Percentiles rank a stretch among this genome's conserved stretches.
These are phyloP conservation scores for Hyaloscypha variabilis DNA, from an alignment of 495 filamentous ascomycete genomes.

Conservation along the genomic window DNA sequence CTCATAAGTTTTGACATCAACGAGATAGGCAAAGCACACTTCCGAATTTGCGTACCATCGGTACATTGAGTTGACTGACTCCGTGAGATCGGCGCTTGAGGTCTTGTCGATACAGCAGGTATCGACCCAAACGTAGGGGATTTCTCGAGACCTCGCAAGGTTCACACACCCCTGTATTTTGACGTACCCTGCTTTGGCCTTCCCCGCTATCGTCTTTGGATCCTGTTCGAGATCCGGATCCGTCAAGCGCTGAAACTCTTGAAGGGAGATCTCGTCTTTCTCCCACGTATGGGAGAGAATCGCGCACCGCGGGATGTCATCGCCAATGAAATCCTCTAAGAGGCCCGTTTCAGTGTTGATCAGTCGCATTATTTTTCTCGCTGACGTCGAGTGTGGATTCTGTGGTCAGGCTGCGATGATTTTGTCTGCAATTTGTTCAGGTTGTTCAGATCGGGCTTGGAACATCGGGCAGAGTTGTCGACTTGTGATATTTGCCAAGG, in stretches of 20 bases:
- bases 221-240: neutral
- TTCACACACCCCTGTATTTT: conserved; percentile 11
- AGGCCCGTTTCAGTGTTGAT: neutral
- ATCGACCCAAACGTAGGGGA: conserved; percentile 22
- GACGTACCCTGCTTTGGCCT: conserved; percentile 2
- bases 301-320: conserved; percentile 2
- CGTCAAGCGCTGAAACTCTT: conserved; percentile 1
- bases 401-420: too few relatives aligned
- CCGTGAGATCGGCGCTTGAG: conserved; percentile 30
- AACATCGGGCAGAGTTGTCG: too few relatives aligned
- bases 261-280: conserved; percentile 5
- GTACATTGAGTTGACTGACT: conserved; percentile 41
- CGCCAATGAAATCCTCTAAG: conserved; percentile 5
- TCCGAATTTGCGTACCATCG: conserved; percentile 36
- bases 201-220: neutral
- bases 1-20: neutral
- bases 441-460: too few relatives aligned
- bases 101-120: conserved; percentile 36
- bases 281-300: conserved; percentile 19
- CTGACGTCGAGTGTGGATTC: too few relatives aligned
- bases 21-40: conserved; percentile 40
- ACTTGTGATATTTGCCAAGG: too few relatives aligned
- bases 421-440: too few relatives aligned
- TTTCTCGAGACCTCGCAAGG: neutral
- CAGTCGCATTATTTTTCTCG: neutral